Conservation (phyloP, 2,329 filamentous ascomycete genomes). For the Rhynchosporium secalis region DNA sequence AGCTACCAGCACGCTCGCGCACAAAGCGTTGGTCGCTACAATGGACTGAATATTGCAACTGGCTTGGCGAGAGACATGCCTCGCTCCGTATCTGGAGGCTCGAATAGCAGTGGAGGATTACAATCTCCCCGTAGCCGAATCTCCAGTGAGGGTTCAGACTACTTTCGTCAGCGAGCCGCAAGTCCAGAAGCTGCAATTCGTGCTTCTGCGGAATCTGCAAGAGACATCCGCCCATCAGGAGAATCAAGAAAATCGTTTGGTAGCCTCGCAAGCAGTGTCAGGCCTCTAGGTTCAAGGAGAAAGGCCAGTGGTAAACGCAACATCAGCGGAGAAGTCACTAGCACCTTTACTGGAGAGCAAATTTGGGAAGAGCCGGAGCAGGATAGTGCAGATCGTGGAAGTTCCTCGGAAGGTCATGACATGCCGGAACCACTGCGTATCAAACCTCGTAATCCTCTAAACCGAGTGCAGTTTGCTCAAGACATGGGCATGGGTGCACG, state of each 20-base stretch:
- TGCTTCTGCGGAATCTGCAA: conserved; percentile 31
- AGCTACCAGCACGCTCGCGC: conserved; percentile 69
- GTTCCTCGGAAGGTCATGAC: conserved; percentile 34
- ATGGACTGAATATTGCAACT: conserved; percentile 46
- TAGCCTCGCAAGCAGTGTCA: conserved; percentile 26
- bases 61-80: conserved; percentile 37
- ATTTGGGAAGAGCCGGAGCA: conserved; percentile 87
- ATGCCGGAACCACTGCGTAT: conserved; percentile 52
- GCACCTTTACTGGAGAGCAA: conserved; percentile 70
- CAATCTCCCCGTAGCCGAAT: conserved; percentile 40
- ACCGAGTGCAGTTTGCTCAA: conserved; percentile 54
- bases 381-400: conserved; percentile 30
- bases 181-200: conserved; percentile 27
- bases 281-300: conserved; percentile 24
- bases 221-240: conserved; percentile 19
- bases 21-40: conserved; percentile 56
- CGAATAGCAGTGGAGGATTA: conserved; percentile 40
- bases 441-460: conserved; percentile 66
- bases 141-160: conserved; percentile 36
- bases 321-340: conserved; percentile 64
- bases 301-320: conserved; percentile 52
- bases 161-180: conserved; percentile 21
- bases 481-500: conserved; percentile 42
- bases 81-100: conserved; percentile 39
- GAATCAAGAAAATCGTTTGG: conserved; percentile 33